phyloP scores from a whole-genome alignment of 2,329 filamentous ascomycete genomes.

The Cadophora malorum region DNA sequence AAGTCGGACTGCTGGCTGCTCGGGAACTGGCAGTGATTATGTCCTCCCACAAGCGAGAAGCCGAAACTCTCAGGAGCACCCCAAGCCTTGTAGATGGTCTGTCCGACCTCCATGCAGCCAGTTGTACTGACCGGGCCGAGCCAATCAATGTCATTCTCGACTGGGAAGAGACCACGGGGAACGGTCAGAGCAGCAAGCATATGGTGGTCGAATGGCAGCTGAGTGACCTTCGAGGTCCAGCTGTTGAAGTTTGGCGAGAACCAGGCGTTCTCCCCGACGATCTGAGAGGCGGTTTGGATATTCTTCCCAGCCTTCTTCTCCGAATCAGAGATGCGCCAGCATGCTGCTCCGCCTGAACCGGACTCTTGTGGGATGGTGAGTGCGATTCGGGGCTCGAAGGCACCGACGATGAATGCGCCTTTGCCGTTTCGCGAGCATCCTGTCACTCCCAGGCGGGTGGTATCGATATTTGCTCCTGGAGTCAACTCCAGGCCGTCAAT shows the following conservation, averaged over 20 bases:
- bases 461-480: conserved; percentile 54
- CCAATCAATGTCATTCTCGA: conserved; percentile 61
- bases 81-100: conserved; percentile 60
- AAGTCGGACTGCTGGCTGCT: conserved; percentile 52
- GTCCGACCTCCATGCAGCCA: conserved; percentile 59
- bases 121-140: conserved; percentile 59
- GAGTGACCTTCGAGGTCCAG: conserved; percentile 54
- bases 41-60: conserved; percentile 54
- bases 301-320: conserved; percentile 60
- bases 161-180: conserved; percentile 61
- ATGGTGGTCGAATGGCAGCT: conserved; percentile 63
- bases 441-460: conserved; percentile 59
- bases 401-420: conserved; percentile 66
- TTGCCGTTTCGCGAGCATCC: conserved; percentile 71
- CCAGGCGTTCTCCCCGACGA: conserved; percentile 68
- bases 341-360: conserved; percentile 65
- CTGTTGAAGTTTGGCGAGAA: conserved; percentile 62
- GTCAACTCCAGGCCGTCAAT: conserved; percentile 63
- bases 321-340: conserved; percentile 62
- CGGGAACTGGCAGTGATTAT: conserved; percentile 59
- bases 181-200: conserved; percentile 63
- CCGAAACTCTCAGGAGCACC: conserved; percentile 59
- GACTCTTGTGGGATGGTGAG: conserved; percentile 68
- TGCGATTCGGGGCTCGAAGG: conserved; percentile 63
- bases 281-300: conserved; percentile 65